phyloP scores from a whole-genome alignment of 495 filamentous ascomycete species.

The Rostrohypoxylon terebratum region DNA sequence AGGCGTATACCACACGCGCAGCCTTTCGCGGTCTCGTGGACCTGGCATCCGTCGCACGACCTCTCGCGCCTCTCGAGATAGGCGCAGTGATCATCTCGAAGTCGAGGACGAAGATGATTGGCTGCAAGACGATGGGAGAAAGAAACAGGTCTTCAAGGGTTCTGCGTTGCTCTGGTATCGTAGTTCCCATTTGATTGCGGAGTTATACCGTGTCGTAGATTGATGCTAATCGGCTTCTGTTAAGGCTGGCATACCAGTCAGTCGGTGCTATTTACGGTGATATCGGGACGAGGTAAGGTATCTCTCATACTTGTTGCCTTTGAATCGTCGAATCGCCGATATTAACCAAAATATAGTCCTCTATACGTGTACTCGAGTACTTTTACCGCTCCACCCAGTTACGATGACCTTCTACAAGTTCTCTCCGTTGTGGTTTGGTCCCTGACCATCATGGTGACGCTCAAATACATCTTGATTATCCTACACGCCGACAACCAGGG shows the following conservation, averaged over 20 bases:
- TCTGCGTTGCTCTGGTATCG: slow-evolving; percentile 57
- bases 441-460: slow-evolving; percentile 75
- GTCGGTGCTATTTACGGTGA: slow-evolving; percentile 82
- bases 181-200: slow-evolving; percentile 13
- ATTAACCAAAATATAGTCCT: slow-evolving; percentile 54
- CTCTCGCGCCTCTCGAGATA: slow-evolving; percentile 44
- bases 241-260: slow-evolving; percentile 72
- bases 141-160: slow-evolving; percentile 60
- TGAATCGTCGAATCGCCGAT: not conserved
- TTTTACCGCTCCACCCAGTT: slow-evolving; percentile 66
- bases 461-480: slow-evolving; percentile 79
- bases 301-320: not conserved
- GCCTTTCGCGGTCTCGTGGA: slow-evolving; percentile 40
- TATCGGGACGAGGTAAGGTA: slow-evolving; percentile 70
- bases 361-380: slow-evolving; percentile 80
- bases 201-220: not conserved
- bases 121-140: slow-evolving; percentile 49
- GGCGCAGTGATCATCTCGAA: slow-evolving; percentile 42
- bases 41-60: slow-evolving; percentile 45
- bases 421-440: slow-evolving; percentile 81
- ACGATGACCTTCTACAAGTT: slow-evolving; percentile 73
- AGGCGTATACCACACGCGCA: slow-evolving; percentile 56
- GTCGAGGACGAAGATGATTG: slow-evolving; percentile 57
- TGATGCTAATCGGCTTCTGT: slow-evolving; percentile 32
- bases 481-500: slow-evolving; percentile 79